Conservation (phyloP, 768 basidiomycete species). For the Rhizopogon sp. region DNA sequence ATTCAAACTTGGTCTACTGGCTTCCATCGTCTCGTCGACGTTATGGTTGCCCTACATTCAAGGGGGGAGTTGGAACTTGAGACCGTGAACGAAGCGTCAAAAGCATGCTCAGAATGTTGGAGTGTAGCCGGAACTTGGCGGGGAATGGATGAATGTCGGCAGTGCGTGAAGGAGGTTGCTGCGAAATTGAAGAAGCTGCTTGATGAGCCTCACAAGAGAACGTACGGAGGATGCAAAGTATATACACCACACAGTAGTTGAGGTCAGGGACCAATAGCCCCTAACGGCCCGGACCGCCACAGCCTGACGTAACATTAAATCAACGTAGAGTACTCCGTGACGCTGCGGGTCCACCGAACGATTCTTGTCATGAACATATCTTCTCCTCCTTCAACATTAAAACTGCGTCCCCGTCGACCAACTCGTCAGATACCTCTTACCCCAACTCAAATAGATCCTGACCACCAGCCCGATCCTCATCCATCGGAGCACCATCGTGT, state of each 20-base stretch:
- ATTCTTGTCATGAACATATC: neutral
- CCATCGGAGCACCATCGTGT: slow-evolving; percentile 10
- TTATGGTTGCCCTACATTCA: slow-evolving; percentile 65
- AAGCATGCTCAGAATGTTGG: slow-evolving; percentile 79
- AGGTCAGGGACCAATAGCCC: slow-evolving; percentile 6
- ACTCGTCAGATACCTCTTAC: slow-evolving; percentile 6
- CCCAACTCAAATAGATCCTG: neutral
- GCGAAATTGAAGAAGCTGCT: slow-evolving; percentile 51
- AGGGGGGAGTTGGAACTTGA: slow-evolving; percentile 69
- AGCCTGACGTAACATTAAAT: slow-evolving; percentile 2
- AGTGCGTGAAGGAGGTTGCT: slow-evolving; percentile 58
- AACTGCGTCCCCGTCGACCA: slow-evolving; percentile 6
- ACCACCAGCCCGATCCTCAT: neutral
- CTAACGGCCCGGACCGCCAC: neutral
- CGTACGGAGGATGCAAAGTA: slow-evolving; percentile 27
- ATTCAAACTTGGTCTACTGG: slow-evolving; percentile 61
- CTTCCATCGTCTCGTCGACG: slow-evolving; percentile 64
- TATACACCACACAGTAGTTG: slow-evolving; percentile 22
- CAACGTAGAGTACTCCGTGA: neutral
- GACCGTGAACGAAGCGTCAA: slow-evolving; percentile 59
- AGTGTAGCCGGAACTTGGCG: slow-evolving; percentile 63
- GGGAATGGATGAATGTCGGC: slow-evolving; percentile 58
- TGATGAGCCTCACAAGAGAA: slow-evolving; percentile 27
- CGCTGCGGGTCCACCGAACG: neutral
- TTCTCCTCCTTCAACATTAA: neutral